Base-by-base conservation (phyloP, 805 yeast genomes). In the Torulaspora indica region DNA sequence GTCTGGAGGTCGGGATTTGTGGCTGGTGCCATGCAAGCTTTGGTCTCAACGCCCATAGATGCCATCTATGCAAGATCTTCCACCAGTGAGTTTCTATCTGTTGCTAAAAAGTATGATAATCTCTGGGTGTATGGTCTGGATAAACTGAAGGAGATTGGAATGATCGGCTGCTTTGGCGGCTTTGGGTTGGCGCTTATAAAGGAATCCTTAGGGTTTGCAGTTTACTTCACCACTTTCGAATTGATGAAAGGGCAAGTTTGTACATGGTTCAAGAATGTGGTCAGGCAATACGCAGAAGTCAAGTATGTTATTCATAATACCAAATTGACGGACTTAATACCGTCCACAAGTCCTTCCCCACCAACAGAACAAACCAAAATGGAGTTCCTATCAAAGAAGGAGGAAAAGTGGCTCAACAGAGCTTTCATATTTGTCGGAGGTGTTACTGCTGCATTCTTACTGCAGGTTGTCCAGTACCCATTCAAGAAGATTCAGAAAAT, bases 41-140 rank as follows among this genome's bases (percentile, higher is more conserved):
- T 87, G 13, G 90, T 87, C 0, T 95, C 96, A 1, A 91, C 96
- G 1, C 98, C 98, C 0, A 73, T 91, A 4, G 97, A 91, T 65
- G 96, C 97, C 6, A 79, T 91, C 3, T 85, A 83, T 57, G 78
- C 95, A 1, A 73, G 97, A 52, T 85, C 90, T 51, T 74, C 81
- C 1, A 82, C 87, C 4, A 77, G 83, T 8, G 95, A 88, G 52
- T 67, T 90, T 42, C 64, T 87, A 12, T 74, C 76, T 41, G 85
- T 88, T 5, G 53, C 58, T 17, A 46, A 53, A 56, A 72, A 74
- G 25, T 81, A 85, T 63, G 76, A 76, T 46, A 83, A 83, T 46
- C 62, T 90, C 45, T 87, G 96, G 95, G 66, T 67, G 20, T 91
- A 87, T 63, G 89, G 91, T 0, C 60, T 74, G 22, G 72, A 73